Base-by-base conservation (phyloP, 192 early-diverging fungal genomes). In the Bifiguratus adelaidae region DNA sequence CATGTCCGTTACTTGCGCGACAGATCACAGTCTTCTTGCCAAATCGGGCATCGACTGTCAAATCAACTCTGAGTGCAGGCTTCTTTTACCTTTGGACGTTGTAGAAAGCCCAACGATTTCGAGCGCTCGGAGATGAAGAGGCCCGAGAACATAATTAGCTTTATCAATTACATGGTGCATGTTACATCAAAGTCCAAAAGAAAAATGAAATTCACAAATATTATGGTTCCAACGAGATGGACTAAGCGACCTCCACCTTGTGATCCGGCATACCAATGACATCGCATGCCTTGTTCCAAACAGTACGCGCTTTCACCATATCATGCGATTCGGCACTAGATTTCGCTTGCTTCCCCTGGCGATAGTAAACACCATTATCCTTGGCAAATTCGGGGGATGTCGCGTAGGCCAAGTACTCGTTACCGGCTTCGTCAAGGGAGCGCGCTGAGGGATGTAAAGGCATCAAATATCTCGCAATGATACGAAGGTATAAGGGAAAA, bases 301-400 rank as follows among this genome's bases (percentile, higher is more conserved):
- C 47, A 24, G 32, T 49, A 29, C 24, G 30, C 2, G 34, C 47
- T 21, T 49, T 49, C 2, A 24, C 47, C 47, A 49, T 37, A 23
- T 49, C 36, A 38, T 49, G 24, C 4, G 47, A 49, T 24, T 49
- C 47, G 18, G n/a, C 47, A 6, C 30, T 34, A 5, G 47, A 49
- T 12, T 35, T 13, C 3, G 1, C 5, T n/a, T 4, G 26, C 2
- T 22, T 23, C 9, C 47, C 47, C 4, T 35, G 18, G 2, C 18
- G 21, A 27, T 37, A 49, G 24, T 36, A 49, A 4, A 23, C 11
- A 23, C 47, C 47, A 21, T 24, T 49, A 3, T 24, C 47, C 3
- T n/a, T 7, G 7, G 13, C 33, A 12, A 36, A 35, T 18, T 23
- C 2, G 8, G 32, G 20, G 35, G 30, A 25, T 15, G 33, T 37